phyloP scores from a whole-genome alignment of 805 yeast species.

The Hemisphaericaspora nanyangensis region DNA sequence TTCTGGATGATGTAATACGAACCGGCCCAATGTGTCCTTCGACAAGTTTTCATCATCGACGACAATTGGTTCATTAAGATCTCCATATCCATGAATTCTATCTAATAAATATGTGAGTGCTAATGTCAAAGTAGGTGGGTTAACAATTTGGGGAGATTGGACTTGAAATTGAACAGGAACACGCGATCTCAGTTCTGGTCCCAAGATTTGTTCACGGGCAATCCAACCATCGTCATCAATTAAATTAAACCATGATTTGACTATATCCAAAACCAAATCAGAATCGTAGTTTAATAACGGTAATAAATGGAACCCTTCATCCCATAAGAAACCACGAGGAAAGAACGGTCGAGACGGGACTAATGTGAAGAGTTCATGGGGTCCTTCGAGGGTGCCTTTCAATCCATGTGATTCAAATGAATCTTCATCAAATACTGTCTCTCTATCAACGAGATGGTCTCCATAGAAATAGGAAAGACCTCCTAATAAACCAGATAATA shows the following conservation, averaged over 20 bases:
- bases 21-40: constrained; percentile 39
- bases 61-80: constrained; percentile 26
- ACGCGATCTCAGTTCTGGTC: constrained; percentile 82
- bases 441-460: constrained; percentile 74
- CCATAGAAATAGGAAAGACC: constrained; percentile 91
- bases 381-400: constrained; percentile 66
- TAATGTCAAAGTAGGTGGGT: constrained; percentile 91
- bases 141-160: constrained; percentile 87
- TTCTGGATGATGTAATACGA: constrained; percentile 57
- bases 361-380: constrained; percentile 69
- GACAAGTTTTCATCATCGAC: constrained; percentile 11
- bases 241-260: constrained; percentile 81
- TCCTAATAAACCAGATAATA: constrained; percentile 79
- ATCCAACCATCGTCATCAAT: constrained; percentile 95
- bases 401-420: constrained; percentile 54
- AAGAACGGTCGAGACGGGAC: constrained; percentile 93
- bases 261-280: constrained; percentile 73
- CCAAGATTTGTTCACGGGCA: constrained; percentile 91
- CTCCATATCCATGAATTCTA: constrained; percentile 17
- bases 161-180: constrained; percentile 82
- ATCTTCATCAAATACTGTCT: constrained; percentile 63
- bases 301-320: constrained; percentile 91
- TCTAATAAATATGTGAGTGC: constrained; percentile 58
- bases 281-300: constrained; percentile 81
- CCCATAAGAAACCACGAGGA: constrained; percentile 98